phyloP scores from a whole-genome alignment of 352 stramenopile genomes.

The Globisporangium takayamanum region DNA sequence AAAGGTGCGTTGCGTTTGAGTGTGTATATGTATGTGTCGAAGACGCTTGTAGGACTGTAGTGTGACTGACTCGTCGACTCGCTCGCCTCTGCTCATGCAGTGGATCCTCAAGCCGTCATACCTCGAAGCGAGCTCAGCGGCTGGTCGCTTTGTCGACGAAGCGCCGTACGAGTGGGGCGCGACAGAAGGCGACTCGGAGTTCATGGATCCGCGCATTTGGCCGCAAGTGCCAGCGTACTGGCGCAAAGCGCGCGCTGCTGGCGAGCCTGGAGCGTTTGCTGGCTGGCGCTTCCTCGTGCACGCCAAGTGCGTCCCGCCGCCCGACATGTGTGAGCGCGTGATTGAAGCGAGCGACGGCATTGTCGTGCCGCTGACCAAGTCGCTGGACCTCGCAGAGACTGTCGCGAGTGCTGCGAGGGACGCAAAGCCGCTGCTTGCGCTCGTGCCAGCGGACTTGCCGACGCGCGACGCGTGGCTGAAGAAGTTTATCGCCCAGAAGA shows the following conservation, averaged over 20 bases:
- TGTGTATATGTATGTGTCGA: background rate
- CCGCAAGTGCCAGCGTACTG: conserved; percentile 48
- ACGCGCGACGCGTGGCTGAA: conserved; percentile 65
- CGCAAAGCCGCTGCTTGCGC: conserved; percentile 43
- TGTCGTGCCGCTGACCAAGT: conserved; percentile 55
- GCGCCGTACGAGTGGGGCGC: conserved; percentile 62
- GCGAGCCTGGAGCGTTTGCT: conserved; percentile 49
- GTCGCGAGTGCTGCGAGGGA: conserved; percentile 25
- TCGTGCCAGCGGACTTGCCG: conserved; percentile 47
- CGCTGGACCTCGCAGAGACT: conserved; percentile 30
- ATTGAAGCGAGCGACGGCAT: conserved; percentile 46
- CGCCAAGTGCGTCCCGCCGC: conserved; percentile 59
- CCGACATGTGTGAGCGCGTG: conserved; percentile 79
- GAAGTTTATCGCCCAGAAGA: conserved; percentile 51
- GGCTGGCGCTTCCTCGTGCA: conserved; percentile 75
- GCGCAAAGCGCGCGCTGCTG: conserved; percentile 42
- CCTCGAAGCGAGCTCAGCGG: conserved; percentile 50
- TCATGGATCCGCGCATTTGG: conserved; percentile 79
- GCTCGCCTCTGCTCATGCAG: conserved; percentile 19
- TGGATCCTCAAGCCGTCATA: conserved; percentile 87
- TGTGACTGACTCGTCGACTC: background rate
- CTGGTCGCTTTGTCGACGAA: conserved; percentile 72
- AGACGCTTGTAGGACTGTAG: background rate
- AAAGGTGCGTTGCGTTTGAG: conserved; percentile 40
- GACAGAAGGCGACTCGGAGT: conserved; percentile 38